Conservation (phyloP, 176 grass and related monocot species). For the Areca catechu region DNA sequence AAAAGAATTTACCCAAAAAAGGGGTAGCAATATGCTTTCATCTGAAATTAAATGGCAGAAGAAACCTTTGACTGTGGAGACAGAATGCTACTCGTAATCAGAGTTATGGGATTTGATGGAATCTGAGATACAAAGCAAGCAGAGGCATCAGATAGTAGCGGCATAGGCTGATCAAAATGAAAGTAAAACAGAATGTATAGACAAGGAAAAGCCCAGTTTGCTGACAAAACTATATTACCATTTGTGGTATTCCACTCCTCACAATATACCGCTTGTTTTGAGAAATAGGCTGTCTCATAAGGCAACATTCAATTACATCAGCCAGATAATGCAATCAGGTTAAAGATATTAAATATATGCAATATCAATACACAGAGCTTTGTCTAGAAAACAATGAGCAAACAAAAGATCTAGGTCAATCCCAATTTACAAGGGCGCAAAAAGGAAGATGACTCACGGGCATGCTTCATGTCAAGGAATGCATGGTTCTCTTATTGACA, state of each 20-base stretch:
- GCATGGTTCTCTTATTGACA: no score
- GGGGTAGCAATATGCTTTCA: no score
- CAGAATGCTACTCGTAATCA: conserved; percentile 70
- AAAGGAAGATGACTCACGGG: no score
- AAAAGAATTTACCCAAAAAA: no score
- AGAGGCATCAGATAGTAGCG: background rate
- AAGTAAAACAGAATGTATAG: background rate
- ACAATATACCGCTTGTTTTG: conserved; percentile 91
- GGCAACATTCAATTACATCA: conserved; percentile 17
- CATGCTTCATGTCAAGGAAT: no score
- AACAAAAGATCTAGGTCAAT: no score
- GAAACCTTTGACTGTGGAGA: conserved; percentile 86
- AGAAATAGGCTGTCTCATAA: conserved; percentile 58
- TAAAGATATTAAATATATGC: background rate
- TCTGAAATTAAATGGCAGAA: conserved; percentile 1
- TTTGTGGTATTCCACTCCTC: conserved; percentile 55
- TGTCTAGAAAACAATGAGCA: no score
- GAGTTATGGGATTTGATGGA: conserved; percentile 62
- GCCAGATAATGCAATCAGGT: background rate
- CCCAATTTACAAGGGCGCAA: no score
- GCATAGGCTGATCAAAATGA: conserved; percentile 8
- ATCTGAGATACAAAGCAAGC: conserved; percentile 36
- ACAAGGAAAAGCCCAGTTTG: conserved; percentile 4
- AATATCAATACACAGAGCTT: no score
- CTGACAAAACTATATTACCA: conserved; percentile 46